Conservation (phyloP, 139 green algal species). For the Chlorella sp. region DNA sequence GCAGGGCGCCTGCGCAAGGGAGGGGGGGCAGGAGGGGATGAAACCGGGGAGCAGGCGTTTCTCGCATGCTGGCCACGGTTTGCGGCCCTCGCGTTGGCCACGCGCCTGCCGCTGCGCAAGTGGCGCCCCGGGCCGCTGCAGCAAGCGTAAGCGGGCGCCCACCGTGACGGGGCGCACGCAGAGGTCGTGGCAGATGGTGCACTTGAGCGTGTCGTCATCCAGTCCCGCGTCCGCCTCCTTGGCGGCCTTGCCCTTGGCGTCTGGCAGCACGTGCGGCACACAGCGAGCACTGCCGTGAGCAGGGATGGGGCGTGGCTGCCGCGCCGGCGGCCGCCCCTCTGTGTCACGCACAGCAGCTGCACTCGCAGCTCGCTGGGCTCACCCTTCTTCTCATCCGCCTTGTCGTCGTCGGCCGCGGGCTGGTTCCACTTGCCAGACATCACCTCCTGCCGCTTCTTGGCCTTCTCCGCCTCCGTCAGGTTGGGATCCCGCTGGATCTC, state of each 20-base stretch:
- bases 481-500: slow-evolving; percentile 73
- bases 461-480: slow-evolving; percentile 84
- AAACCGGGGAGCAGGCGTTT: too few species aligned
- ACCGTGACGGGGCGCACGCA: slow-evolving; percentile 89
- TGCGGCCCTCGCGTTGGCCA: too few species aligned
- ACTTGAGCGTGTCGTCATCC: slow-evolving; percentile 82
- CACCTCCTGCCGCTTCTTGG: slow-evolving; percentile 72
- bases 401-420: background rate
- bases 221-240: slow-evolving; percentile 2
- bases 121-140: too few species aligned
- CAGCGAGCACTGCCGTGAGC: too few species aligned
- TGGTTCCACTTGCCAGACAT: slow-evolving; percentile 64
- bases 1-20: slow-evolving; percentile 79
- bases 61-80: too few species aligned
- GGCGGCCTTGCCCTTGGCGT: slow-evolving; percentile 30
- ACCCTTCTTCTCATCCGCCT: slow-evolving; percentile 9
- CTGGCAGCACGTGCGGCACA: background rate
- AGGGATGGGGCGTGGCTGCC: too few species aligned
- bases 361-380: background rate
- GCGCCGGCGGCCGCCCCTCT: too few species aligned
- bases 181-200: slow-evolving; percentile 85
- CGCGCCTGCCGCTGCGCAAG: too few species aligned
- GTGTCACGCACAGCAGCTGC: too few species aligned
- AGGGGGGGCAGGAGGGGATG: too few species aligned
- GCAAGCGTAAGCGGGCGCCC: slow-evolving; percentile 19